These are phyloP conservation scores for Phanerodontia chrysosporium DNA, from an alignment of 768 basidiomycete species.

Conservation along the genomic window DNA sequence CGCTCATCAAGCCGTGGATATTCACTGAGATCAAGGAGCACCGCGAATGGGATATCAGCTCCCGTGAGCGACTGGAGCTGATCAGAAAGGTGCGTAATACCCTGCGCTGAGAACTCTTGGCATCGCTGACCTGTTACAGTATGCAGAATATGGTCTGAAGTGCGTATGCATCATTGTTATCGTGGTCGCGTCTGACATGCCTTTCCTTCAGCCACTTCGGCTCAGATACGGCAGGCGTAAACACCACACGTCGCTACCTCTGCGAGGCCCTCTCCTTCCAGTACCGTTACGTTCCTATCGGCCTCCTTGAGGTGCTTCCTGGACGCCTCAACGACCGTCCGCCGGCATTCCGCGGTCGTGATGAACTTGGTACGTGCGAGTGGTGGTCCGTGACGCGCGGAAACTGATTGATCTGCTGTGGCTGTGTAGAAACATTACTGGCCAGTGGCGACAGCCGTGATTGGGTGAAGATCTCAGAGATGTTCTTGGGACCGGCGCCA, in stretches of 20 bases:
- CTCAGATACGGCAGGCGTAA: slow-evolving; percentile 84
- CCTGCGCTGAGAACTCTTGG: neutral
- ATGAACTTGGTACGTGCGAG: slow-evolving; percentile 71
- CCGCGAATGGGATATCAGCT: slow-evolving; percentile 90
- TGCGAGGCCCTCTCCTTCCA: slow-evolving; percentile 96
- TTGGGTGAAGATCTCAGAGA: slow-evolving; percentile 92
- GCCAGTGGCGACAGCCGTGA: slow-evolving; percentile 75
- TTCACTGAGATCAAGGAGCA: slow-evolving; percentile 93
- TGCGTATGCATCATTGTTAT: slow-evolving; percentile 25
- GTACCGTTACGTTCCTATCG: slow-evolving; percentile 93
- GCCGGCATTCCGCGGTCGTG: slow-evolving; percentile 80
- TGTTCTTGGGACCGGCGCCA: slow-evolving; percentile 88
- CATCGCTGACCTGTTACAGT: slow-evolving; percentile 38
- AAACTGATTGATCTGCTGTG: neutral
- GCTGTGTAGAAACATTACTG: slow-evolving; percentile 69
- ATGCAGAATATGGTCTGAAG: slow-evolving; percentile 82
- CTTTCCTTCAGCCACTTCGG: slow-evolving; percentile 63
- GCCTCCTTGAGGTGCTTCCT: slow-evolving; percentile 80
- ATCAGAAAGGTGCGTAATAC: slow-evolving; percentile 55
- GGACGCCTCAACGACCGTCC: slow-evolving; percentile 86
- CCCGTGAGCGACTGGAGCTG: slow-evolving; percentile 76
- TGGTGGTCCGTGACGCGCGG: neutral
- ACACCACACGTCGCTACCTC: slow-evolving; percentile 87
- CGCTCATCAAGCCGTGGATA: slow-evolving; percentile 94
- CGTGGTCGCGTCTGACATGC: neutral